Percentiles rank a stretch among this genome's conserved stretches.
Evolutionary conservation across 2,329 filamentous ascomycete species (phyloP).

Genomic region (Huntiella omanensis): DNA sequence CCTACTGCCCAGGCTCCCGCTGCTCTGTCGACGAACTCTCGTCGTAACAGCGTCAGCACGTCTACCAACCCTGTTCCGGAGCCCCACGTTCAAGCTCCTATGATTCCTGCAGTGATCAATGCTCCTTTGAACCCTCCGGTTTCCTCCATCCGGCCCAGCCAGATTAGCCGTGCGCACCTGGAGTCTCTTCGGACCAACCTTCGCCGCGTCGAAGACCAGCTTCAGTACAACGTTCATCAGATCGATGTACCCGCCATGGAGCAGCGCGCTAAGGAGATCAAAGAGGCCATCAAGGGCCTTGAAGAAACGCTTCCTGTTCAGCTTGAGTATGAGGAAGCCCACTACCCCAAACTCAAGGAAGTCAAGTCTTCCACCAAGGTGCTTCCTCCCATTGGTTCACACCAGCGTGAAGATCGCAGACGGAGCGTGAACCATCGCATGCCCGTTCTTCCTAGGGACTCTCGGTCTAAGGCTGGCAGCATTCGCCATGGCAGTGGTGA

Average conservation of each 20-base stretch:
- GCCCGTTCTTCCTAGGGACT: not conserved
- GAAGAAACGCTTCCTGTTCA: slow-evolving; percentile 28
- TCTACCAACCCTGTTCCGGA: not conserved
- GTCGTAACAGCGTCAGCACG: slow-evolving; percentile 4
- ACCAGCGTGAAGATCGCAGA: slow-evolving; percentile 7
- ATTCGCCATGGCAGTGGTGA: slow-evolving; percentile 5
- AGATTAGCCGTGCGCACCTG: slow-evolving; percentile 42
- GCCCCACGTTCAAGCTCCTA: not conserved
- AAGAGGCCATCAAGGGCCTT: slow-evolving; percentile 30
- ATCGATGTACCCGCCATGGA: slow-evolving; percentile 37
- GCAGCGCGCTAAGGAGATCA: slow-evolving; percentile 22
- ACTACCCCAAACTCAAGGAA: slow-evolving; percentile 22
- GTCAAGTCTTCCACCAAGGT: slow-evolving; percentile 6
- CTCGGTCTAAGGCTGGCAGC: slow-evolving; percentile 3
- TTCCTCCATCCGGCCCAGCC: slow-evolving; percentile 41
- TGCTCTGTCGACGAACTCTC: not conserved
- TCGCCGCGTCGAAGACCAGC: slow-evolving; percentile 31
- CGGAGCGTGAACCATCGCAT: slow-evolving; percentile 9
- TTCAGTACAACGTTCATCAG: slow-evolving; percentile 43
- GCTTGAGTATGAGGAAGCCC: slow-evolving; percentile 24
- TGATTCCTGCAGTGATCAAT: slow-evolving; percentile 1
- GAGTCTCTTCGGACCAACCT: slow-evolving; percentile 30
- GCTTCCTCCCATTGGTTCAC: slow-evolving; percentile 1
- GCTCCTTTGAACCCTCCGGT: slow-evolving; percentile 23
- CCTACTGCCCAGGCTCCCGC: slow-evolving; percentile 1